phyloP scores from a whole-genome alignment of 345 rosid genomes.

The Reutealis trisperma region DNA sequence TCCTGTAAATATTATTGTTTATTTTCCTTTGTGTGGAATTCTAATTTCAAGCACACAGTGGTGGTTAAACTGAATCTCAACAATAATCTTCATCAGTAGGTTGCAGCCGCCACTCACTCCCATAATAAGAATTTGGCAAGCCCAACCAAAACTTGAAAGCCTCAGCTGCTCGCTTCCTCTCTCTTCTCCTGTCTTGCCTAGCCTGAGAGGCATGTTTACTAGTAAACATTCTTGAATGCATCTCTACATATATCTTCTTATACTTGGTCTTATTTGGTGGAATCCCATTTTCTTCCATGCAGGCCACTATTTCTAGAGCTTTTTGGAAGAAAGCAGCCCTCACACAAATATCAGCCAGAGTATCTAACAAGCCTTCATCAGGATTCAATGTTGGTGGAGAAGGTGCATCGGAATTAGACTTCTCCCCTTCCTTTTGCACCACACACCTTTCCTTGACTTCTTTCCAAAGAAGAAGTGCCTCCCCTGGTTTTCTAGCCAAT shows the following conservation, averaged over 20 bases:
- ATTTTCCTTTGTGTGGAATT: not conserved
- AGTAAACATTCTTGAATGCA: slow-evolving; percentile 96
- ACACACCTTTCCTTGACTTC: slow-evolving; percentile 72
- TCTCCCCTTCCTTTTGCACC: slow-evolving; percentile 33
- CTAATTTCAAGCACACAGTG: not conserved
- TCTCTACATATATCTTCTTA: slow-evolving; percentile 82
- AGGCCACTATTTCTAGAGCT: slow-evolving; percentile 86
- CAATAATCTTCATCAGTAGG: slow-evolving; percentile 32
- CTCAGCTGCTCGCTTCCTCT: slow-evolving; percentile 91
- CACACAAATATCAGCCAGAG: slow-evolving; percentile 83
- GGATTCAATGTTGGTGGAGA: slow-evolving; percentile 58
- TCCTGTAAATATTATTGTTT: not conserved
- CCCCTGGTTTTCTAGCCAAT: slow-evolving; percentile 92
- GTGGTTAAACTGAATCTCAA: slow-evolving; percentile 8
- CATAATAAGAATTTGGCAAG: slow-evolving; percentile 85
- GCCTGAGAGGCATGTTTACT: slow-evolving; percentile 97
- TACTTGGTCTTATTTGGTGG: slow-evolving; percentile 85
- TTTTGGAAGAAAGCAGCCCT: slow-evolving; percentile 89
- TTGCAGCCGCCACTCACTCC: slow-evolving; percentile 74
- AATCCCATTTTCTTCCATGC: slow-evolving; percentile 92
- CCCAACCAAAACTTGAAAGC: slow-evolving; percentile 98
- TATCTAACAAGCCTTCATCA: slow-evolving; percentile 69
- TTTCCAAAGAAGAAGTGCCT: slow-evolving; percentile 90
- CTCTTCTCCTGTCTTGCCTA: slow-evolving; percentile 64
- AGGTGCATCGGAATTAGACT: slow-evolving; percentile 34